Base-by-base conservation (phyloP, 75 land plant species). In the Larix kaempferi region DNA sequence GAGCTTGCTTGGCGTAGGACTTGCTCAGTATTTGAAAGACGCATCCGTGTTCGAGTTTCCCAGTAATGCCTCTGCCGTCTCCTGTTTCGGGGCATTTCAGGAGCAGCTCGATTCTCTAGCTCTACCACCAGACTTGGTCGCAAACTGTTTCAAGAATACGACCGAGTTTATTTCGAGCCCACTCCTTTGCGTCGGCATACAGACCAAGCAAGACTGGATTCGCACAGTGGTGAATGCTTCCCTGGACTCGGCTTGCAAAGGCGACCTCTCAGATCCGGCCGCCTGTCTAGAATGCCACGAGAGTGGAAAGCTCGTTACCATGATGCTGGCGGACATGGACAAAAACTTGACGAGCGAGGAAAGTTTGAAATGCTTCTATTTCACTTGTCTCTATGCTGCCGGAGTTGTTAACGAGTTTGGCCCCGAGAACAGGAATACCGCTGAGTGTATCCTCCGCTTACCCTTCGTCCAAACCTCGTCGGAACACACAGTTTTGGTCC, bases 21-120 rank as follows among this genome's bases (percentile, higher is more conserved):
- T 89, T 6, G 84, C 93, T 52, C 71, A 71, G 27, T 84, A 88
- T 76, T 93, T 94, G 72, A 80, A 79, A 44, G 77, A 82, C 5
- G 74, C 88, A 41, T 77, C 85, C n/a, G 7, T 66, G 14, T 94
- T 92, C 65, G 79, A 86, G 66, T 81, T 94, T 15, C 87, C 89
- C 22, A 83, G 84, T 74, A 27, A 74, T 21, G 56, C 86, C 61
- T 84, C 95, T 27, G 84, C 81, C 33, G 59, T 35, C 61, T 81
- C 88, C 56, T 94, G 98, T 85, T 59, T 92, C 57, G 21, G 17
- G 11, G 69, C 14, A 16, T 83, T 80, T 80, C 87, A 86, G 22
- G 14, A 75, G 27, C 29, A 78, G 55, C 79, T 83, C 54, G 7
- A 22, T 27, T 27, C 66, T 25, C 75, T 84, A 23, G 80, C 78